Evolutionary conservation across 2,329 filamentous ascomycete genomes (phyloP), one percentile per base, ranked within the genome.

Genomic region (Fusarium buxicola): DNA sequence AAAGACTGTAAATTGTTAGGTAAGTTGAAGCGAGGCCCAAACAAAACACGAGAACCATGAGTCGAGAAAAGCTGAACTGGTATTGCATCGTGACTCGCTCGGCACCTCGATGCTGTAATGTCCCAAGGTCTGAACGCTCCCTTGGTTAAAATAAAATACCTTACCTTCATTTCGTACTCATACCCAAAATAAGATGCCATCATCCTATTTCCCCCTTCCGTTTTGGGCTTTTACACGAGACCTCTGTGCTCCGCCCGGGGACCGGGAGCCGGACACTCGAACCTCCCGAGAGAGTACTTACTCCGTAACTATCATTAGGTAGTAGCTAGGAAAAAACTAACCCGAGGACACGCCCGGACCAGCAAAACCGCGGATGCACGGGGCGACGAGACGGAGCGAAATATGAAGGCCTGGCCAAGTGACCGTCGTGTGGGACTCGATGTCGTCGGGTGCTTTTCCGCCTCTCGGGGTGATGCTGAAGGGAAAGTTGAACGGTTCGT

Each of bases 371-470:
- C 31, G 38, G 50, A 51, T 64, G 40, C 40, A 46, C 31, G 40
- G 49, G 50, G 50, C 25, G 34, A 39, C 15, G 25, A 49, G 27
- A 40, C 44, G 34, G 46, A 49, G 46, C 46, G 35, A 40, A 39
- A 49, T 49, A 38, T 38, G 10, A 28, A 30, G 45, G 35, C 46
- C 35, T 49, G 46, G 28, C 35, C 46, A 25, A 49, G 46, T 39
- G 46, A 49, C 35, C 24, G 52, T 49, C 43, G 39, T 25, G 46
- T 54, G 28, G 39, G 31, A 58, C 56, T 60, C 28, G 38, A 62
- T 58, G 61, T 62, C 51, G 39, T n/a, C n/a, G n/a, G n/a, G n/a
- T 65, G 56, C 44, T 65, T 55, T 36, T 21, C 38, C 30, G 15
- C 36, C 35, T 31, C 48, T 27, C 39, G 25, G 38, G 46, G 50